Evolutionary conservation across 78 protist species (phyloP).

Genomic region (Bigelowiella natans): DNA sequence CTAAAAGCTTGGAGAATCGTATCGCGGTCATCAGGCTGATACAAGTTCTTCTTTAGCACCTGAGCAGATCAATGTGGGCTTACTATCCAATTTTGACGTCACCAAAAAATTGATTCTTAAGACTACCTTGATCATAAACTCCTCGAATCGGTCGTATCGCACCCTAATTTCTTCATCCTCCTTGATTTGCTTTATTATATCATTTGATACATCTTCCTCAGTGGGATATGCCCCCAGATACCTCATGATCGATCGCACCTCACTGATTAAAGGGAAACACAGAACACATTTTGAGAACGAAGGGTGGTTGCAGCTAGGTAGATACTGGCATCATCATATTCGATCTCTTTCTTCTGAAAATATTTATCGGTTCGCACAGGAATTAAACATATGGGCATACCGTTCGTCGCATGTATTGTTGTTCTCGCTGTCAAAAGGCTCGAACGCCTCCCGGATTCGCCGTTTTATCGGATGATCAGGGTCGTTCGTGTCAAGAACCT

Average conservation of each 20-base stretch:
- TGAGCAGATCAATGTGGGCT: neutral
- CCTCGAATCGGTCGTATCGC: neutral
- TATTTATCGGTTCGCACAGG: too few species aligned
- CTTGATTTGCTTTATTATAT: neutral
- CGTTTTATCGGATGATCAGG: neutral
- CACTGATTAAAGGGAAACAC: too few species aligned
- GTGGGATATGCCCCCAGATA: neutral
- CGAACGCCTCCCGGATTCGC: neutral
- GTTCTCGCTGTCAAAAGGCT: neutral
- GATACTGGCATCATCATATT: too few species aligned
- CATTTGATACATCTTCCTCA: neutral
- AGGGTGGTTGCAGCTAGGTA: too few species aligned
- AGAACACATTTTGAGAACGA: too few species aligned
- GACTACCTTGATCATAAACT: neutral
- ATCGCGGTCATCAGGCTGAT: neutral
- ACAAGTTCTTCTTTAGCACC: neutral
- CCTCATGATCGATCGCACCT: neutral
- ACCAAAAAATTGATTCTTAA: neutral
- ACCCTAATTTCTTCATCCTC: neutral
- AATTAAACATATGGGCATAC: too few species aligned
- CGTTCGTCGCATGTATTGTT: neutral
- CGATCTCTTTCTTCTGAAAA: too few species aligned
- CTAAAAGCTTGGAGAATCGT: neutral
- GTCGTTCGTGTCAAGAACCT: neutral
- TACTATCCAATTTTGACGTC: neutral